Conservation (phyloP, 169 alveolate genomes). For the Plasmodium berghei region DNA sequence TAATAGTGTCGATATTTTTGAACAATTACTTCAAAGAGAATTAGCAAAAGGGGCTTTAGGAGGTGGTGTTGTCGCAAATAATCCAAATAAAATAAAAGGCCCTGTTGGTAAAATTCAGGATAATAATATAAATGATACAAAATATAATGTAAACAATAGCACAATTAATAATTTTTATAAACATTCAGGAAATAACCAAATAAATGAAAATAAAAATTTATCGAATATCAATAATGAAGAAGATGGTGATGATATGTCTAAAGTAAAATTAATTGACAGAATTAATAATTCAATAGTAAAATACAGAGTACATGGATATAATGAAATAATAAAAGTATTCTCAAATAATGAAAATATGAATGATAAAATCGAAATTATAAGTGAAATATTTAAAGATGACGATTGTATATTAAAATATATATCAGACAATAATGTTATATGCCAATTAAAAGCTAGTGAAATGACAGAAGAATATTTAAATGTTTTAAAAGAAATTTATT, state of each 20-base stretch:
- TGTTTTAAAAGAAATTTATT: conserved; percentile 30
- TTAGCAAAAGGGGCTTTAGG: conserved; percentile 75
- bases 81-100: conserved; percentile 22
- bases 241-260: conserved; percentile 18
- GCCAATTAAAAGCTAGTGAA: conserved; percentile 71
- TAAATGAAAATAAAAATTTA: neutral
- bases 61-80: conserved; percentile 71
- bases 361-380: conserved; percentile 25
- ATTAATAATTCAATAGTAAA: conserved; percentile 33
- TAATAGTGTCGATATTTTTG: conserved; percentile 62
- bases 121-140: neutral
- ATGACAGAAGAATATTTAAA: conserved; percentile 43
- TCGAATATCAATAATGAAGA: neutral
- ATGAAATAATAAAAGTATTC: conserved; percentile 34
- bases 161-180: neutral
- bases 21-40: conserved; percentile 68
- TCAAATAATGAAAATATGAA: conserved; percentile 5
- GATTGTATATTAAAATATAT: conserved; percentile 26
- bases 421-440: conserved; percentile 56
- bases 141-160: neutral
- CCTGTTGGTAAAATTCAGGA: neutral
- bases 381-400: conserved; percentile 40
- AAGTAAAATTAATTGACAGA: conserved; percentile 19
- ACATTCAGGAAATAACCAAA: neutral
- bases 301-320: conserved; percentile 56